Evolutionary conservation across 192 early-diverging fungal species (phyloP).

Genomic region (Diversispora eburnea): DNA sequence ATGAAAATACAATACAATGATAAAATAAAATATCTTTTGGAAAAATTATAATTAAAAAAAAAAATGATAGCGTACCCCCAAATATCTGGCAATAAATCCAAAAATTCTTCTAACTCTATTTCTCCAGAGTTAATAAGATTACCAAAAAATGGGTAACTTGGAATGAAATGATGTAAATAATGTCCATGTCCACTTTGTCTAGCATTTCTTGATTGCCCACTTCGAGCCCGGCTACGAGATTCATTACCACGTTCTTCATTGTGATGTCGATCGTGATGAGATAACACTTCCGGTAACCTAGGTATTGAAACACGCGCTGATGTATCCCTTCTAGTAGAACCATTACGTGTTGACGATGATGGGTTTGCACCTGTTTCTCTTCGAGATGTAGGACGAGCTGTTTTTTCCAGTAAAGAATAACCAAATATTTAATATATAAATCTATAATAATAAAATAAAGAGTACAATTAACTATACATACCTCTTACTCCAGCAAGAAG

Average conservation of each 20-base stretch:
- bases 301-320: background rate
- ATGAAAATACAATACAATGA: background rate
- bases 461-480: background rate
- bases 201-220: slow-evolving; percentile 18
- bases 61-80: slow-evolving; percentile 1
- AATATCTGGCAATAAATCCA: slow-evolving; percentile 22
- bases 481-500: background rate
- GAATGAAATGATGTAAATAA: slow-evolving; percentile 29
- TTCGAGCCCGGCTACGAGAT: background rate
- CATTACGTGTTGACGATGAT: slow-evolving; percentile 14
- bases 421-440: background rate
- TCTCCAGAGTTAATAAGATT: slow-evolving; percentile 20
- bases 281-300: slow-evolving; percentile 7
- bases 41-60: background rate
- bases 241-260: slow-evolving; percentile 26
- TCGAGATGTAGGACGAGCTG: slow-evolving; percentile 5
- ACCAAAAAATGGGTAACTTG: slow-evolving; percentile 15
- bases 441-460: background rate
- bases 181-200: background rate
- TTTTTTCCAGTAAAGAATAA: background rate
- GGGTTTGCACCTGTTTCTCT: slow-evolving; percentile 4
- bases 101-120: slow-evolving; percentile 23
- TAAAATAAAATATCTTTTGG: background rate
- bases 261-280: slow-evolving; percentile 7
- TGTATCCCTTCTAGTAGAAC: background rate